These are phyloP conservation scores for Aspergillus avenaceus DNA, from an alignment of 495 filamentous ascomycete species.

Conservation along the genomic window DNA sequence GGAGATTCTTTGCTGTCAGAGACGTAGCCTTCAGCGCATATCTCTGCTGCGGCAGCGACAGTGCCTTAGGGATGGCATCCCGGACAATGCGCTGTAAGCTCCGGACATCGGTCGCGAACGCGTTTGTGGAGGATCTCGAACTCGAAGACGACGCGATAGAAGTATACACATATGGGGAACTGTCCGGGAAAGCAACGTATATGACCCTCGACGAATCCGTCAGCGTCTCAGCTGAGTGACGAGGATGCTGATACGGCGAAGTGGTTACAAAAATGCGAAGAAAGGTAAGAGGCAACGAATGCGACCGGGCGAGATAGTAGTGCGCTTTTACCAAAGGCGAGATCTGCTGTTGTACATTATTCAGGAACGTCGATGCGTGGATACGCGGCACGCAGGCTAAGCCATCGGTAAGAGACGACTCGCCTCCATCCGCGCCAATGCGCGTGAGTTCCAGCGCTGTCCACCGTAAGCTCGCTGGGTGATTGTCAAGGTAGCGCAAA, in stretches of 20 bases:
- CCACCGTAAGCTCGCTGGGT: constrained; percentile 70
- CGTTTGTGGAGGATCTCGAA: constrained; percentile 18
- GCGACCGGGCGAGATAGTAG: constrained; percentile 66
- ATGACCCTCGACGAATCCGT: constrained; percentile 58
- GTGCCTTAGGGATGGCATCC: constrained; percentile 71
- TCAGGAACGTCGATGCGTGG: constrained; percentile 70
- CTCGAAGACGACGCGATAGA: constrained; percentile 48
- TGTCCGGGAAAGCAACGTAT: constrained; percentile 76
- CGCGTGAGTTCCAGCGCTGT: constrained; percentile 58
- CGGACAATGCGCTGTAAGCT: constrained; percentile 65
- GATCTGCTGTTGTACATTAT: constrained; percentile 65
- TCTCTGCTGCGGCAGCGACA: constrained; percentile 64
- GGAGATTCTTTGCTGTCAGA: constrained; percentile 63
- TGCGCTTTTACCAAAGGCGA: constrained; percentile 74
- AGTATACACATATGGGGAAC: constrained; percentile 69
- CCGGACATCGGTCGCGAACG: constrained; percentile 50
- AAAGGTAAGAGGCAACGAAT: constrained; percentile 59
- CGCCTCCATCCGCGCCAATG: constrained; percentile 23
- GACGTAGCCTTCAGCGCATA: constrained; percentile 62
- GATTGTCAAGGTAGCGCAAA: constrained; percentile 71
- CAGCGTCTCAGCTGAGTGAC: constrained; percentile 33
- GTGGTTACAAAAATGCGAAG: constrained; percentile 72
- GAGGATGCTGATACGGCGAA: constrained; percentile 62
- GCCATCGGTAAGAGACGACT: constrained; percentile 29
- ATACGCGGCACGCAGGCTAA: constrained; percentile 60